Percentiles rank a stretch among this genome's conserved stretches.
Conservation (phyloP, 441 rosid species). For the Lepidium campestre region DNA sequence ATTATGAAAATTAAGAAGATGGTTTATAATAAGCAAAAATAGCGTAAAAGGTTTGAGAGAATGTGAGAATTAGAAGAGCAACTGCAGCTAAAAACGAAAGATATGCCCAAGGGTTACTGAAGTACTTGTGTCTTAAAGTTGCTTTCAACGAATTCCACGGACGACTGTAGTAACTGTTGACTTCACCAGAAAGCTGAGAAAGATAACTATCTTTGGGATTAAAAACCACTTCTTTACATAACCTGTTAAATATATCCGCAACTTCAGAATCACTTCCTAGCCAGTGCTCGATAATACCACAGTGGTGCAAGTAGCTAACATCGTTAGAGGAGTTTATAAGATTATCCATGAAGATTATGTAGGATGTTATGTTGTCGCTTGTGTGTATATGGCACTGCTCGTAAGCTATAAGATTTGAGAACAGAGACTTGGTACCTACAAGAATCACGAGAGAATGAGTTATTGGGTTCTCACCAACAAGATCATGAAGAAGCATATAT, state of each 20-base stretch:
- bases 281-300: constrained; percentile 77
- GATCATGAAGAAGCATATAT: neutral
- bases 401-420: constrained; percentile 78
- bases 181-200: constrained; percentile 46
- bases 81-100: constrained; percentile 67
- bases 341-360: constrained; percentile 77
- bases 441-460: neutral
- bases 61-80: constrained; percentile 52
- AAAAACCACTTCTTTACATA: constrained; percentile 79
- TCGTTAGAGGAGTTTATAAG: constrained; percentile 68
- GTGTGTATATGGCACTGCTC: constrained; percentile 72
- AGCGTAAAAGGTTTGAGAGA: constrained; percentile 55
- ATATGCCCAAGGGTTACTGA: constrained; percentile 77
- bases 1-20: constrained; percentile 24
- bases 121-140: constrained; percentile 63
- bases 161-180: constrained; percentile 56
- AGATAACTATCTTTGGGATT: constrained; percentile 64
- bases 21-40: constrained; percentile 59
- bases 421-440: constrained; percentile 56
- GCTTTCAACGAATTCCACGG: constrained; percentile 74
- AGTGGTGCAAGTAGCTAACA: constrained; percentile 61
- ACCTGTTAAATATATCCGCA: constrained; percentile 69
- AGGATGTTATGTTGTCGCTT: constrained; percentile 66
- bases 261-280: constrained; percentile 74
- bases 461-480: neutral